A percentile compares a stretch with the other conserved stretches of the same genome.
Evolutionary conservation across 768 basidiomycete genomes (phyloP).

Genomic region (Leccinum longicurvipes): DNA sequence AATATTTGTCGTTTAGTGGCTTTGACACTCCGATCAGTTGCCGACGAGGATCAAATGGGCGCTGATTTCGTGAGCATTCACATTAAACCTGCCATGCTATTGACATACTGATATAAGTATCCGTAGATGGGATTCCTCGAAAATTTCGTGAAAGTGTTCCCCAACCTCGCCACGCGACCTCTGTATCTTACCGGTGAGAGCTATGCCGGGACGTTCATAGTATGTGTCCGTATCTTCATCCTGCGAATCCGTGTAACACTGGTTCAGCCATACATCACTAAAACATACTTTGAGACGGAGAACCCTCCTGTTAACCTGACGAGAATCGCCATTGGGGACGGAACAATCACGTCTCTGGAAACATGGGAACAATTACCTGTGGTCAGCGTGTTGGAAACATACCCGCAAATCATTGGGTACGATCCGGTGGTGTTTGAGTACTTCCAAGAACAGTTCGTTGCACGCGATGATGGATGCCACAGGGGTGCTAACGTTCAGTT

Average conservation of each 20-base stretch:
- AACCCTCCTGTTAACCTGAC: constrained; percentile 64
- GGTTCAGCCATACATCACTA: constrained; percentile 70
- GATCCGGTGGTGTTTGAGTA: constrained; percentile 63
- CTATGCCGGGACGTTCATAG: constrained; percentile 70
- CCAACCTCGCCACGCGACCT: constrained; percentile 60
- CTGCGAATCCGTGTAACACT: background rate
- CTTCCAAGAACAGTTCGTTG: constrained; percentile 61
- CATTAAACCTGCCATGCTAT: background rate
- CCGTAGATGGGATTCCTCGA: constrained; percentile 63
- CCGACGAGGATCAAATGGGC: constrained; percentile 63
- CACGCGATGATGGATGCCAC: background rate
- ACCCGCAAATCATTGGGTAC: constrained; percentile 73
- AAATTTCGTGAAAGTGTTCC: constrained; percentile 74
- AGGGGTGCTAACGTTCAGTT: background rate
- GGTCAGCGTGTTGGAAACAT: constrained; percentile 62
- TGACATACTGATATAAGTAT: background rate
- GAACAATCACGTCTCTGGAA: constrained; percentile 46
- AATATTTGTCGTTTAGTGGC: background rate
- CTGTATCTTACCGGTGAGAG: constrained; percentile 71
- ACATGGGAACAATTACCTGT: constrained; percentile 53
- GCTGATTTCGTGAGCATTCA: constrained; percentile 37
- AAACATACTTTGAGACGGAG: constrained; percentile 57
- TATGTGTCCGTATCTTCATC: constrained; percentile 36
- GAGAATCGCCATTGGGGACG: constrained; percentile 69
- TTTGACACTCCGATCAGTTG: constrained; percentile 32